Base-by-base conservation (phyloP, 2,329 filamentous ascomycete genomes). In the Diaporthe caulivora region DNA sequence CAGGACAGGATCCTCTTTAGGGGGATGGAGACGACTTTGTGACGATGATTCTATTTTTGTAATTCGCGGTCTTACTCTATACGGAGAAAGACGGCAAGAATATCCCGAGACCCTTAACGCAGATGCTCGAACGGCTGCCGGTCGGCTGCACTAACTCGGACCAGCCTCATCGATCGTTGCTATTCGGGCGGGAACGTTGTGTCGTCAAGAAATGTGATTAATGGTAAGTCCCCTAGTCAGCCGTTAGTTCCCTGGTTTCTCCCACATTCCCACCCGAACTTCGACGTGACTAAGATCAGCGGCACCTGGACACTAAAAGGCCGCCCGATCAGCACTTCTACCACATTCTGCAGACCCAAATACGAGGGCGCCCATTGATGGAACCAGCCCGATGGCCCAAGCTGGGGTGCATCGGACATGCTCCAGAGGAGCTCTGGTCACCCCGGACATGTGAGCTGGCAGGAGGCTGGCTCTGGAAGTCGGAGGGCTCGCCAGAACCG, bases 1-100 rank as follows among this genome's bases (percentile, higher is more conserved):
- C n/a, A 53, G 44, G 31, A 53, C n/a, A 40, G 62, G 62, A 53
- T 67, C 62, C 62, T 67, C 62, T 53, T 67, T 51, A 53, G 62
- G 62, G 62, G 62, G 37, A 40, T 53, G 62, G 47, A 40, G 47
- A 67, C n/a, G 1, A 18, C 15, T 53, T 7, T 53, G 21, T 3
- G 62, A 40, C 24, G 40, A n/a, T 44, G 31, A 21, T 40, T 53
- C 62, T 67, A 67, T 67, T 67, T 67, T 67, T 67, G 11, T 40
- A 53, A 53, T 2, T 9, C 3, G n/a, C 1, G 5, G 3, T 18
- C 31, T 26, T 53, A 10, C n/a, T 67, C 8, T 29, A 21, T 5
- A 18, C 15, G 21, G 29, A 37, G 29, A 37, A 51, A 24, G 62
- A 18, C 29, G 44, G 44, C 31, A 53, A 37, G 31, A 8, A 24